Base-by-base conservation (phyloP, 768 basidiomycete species). In the Wakefieldia striispora region DNA sequence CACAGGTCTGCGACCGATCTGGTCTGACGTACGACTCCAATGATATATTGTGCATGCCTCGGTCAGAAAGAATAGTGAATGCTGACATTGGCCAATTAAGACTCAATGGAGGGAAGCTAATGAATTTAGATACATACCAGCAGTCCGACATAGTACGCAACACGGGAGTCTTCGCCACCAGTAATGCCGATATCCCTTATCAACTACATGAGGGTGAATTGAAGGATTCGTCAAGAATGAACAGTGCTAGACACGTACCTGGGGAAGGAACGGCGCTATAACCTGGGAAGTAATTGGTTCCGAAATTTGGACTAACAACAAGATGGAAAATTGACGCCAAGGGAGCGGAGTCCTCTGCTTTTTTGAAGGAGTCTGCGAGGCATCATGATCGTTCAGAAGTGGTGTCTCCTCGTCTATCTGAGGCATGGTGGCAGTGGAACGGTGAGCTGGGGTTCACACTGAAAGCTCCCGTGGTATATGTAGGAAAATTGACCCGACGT, bases 231-330 rank as follows among this genome's bases (percentile, higher is more conserved):
- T 12, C 4, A 35, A 6, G 21, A 27, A 34, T n/a, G 3, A 40
- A 24, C 12, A 27, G 4, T 6, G 7, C 47, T 8, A 14, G 59
- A 38, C 4, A 42, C 76, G 26, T 53, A 84, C 85, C 72, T 68
- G 65, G 6, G 84, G 84, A 36, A 82, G 77, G 60, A 88, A 89
- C 0, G 88, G 88, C 40, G 80, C 81, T 50, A 89, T 88, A 46
- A 89, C 84, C 52, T 85, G 78, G 9, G 79, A 79, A 5, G 87
- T 84, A 49, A 91, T 63, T 5, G 88, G 87, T 64, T 91, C 88
- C 46, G 86, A 78, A 33, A 89, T 72, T 64, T 88, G 86, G 36
- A 89, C 71, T 54, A 88, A 71, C 51, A 91, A 63, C 3, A 89
- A 72, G 45, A 91, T 79, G 40, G 73, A 74, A 53, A 90, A 75